Conservation (phyloP, 2,329 filamentous ascomycete species). For the Neonectria hederae region DNA sequence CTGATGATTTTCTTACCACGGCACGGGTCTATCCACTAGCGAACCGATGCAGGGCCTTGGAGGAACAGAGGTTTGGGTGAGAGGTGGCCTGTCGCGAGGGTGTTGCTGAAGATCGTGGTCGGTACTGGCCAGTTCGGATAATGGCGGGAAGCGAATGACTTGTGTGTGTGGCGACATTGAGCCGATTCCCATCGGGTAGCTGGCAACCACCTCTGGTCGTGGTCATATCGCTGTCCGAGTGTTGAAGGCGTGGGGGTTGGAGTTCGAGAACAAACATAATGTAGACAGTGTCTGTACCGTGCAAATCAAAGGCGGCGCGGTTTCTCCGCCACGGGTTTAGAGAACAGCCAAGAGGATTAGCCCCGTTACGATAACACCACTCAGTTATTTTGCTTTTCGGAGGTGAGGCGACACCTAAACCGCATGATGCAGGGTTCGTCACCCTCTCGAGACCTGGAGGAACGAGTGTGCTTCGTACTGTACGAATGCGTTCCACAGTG, state of each 20-base stretch:
- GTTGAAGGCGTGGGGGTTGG: slow-evolving; percentile 18
- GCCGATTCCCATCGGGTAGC: neutral
- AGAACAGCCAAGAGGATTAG: neutral
- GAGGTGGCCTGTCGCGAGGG: neutral
- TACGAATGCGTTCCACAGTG: slow-evolving; percentile 5
- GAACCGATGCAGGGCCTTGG: neutral
- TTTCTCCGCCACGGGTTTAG: neutral
- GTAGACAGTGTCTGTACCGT: slow-evolving; percentile 2
- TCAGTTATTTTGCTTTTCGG: slow-evolving; percentile 17
- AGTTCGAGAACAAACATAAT: slow-evolving; percentile 10
- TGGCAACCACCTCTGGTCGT: neutral
- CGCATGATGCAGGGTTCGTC: slow-evolving; percentile 33
- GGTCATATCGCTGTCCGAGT: slow-evolving; percentile 3
- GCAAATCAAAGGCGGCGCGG: neutral
- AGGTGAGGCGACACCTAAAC: slow-evolving; percentile 19
- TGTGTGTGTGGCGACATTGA: slow-evolving; percentile 7
- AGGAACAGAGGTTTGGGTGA: neutral
- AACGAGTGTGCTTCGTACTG: slow-evolving; percentile 11
- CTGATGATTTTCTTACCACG: neutral
- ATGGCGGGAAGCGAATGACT: neutral
- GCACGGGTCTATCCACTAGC: neutral
- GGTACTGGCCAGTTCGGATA: slow-evolving; percentile 3
- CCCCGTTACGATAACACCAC: slow-evolving; percentile 11
- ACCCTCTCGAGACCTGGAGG: slow-evolving; percentile 11
- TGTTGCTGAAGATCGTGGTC: slow-evolving; percentile 5